Evolutionary conservation across 352 stramenopile genomes (phyloP).

Genomic region (Peronosclerospora sorghi): DNA sequence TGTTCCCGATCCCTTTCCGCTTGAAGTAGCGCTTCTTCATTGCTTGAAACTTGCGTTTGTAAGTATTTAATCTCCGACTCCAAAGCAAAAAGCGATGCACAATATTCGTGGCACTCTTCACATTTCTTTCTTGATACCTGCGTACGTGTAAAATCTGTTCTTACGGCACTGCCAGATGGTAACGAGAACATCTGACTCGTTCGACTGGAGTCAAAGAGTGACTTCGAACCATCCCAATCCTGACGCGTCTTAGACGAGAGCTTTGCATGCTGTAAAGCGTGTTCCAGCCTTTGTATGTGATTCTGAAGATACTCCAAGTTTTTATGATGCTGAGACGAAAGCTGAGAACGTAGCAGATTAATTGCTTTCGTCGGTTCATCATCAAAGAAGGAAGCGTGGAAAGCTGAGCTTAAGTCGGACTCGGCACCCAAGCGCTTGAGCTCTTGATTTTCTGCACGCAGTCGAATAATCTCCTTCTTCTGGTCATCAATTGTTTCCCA

Average conservation of each 20-base stretch:
- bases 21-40: conserved; percentile 36
- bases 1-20: conserved; percentile 31
- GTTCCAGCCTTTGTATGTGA: conserved; percentile 44
- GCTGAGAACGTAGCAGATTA: conserved; percentile 34
- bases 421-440: conserved; percentile 12
- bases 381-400: conserved; percentile 15
- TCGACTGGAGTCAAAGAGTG: conserved; percentile 33
- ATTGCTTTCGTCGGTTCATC: conserved; percentile 31
- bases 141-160: conserved; percentile 26
- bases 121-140: conserved; percentile 20
- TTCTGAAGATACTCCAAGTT: conserved; percentile 44
- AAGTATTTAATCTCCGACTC: conserved; percentile 44
- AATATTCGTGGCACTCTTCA: conserved; percentile 29
- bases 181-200: conserved; percentile 13
- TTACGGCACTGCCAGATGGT: conserved; percentile 15
- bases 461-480: conserved; percentile 53
- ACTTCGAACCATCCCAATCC: conserved; percentile 20
- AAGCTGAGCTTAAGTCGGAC: neutral
- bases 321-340: conserved; percentile 42
- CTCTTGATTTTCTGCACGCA: conserved; percentile 42
- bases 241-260: conserved; percentile 1
- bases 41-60: conserved; percentile 19
- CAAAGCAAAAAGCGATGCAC: conserved; percentile 23
- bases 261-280: conserved; percentile 16
- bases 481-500: conserved; percentile 70